Evolutionary conservation across 2,329 filamentous ascomycete species (phyloP).

Genomic region (Geosmithia flava): DNA sequence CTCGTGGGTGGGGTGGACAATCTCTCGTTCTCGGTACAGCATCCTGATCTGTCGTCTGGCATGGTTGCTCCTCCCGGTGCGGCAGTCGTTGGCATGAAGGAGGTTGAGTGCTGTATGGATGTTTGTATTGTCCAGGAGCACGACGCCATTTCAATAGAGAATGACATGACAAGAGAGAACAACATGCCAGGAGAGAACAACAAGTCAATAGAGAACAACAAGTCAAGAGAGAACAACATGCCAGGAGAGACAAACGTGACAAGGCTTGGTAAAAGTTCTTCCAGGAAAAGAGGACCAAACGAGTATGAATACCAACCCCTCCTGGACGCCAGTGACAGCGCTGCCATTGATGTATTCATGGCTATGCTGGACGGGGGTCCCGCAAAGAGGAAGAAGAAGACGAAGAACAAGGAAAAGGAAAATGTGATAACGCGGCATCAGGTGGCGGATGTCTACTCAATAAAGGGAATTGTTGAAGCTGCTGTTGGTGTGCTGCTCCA

Average conservation of each 20-base stretch:
- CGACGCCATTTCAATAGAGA: not conserved
- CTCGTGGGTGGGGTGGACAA: slow-evolving; percentile 8
- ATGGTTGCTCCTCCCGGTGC: slow-evolving; percentile 14
- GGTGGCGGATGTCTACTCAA: not conserved
- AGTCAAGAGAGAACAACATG: not conserved
- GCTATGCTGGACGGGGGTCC: not conserved
- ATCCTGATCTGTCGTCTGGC: slow-evolving; percentile 18
- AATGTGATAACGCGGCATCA: not conserved
- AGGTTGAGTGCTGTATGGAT: slow-evolving; percentile 12
- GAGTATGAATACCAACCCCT: not conserved
- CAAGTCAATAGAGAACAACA: not conserved
- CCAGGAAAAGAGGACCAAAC: too few relatives aligned
- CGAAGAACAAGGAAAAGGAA: not conserved
- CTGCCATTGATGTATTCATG: not conserved
- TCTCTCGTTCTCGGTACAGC: slow-evolving; percentile 21
- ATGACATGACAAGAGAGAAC: not conserved
- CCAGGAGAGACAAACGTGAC: not conserved
- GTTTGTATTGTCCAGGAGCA: slow-evolving; percentile 3
- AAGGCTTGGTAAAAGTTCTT: too few relatives aligned
- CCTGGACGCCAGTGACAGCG: not conserved
- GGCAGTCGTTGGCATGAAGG: slow-evolving; percentile 11
- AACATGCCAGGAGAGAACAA: not conserved
- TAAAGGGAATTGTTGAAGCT: slow-evolving; percentile 3
- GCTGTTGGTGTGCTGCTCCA: slow-evolving; percentile 11
- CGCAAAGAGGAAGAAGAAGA: not conserved